Conservation (phyloP, 306 rosid genomes). For the Hippophae rhamnoides region DNA sequence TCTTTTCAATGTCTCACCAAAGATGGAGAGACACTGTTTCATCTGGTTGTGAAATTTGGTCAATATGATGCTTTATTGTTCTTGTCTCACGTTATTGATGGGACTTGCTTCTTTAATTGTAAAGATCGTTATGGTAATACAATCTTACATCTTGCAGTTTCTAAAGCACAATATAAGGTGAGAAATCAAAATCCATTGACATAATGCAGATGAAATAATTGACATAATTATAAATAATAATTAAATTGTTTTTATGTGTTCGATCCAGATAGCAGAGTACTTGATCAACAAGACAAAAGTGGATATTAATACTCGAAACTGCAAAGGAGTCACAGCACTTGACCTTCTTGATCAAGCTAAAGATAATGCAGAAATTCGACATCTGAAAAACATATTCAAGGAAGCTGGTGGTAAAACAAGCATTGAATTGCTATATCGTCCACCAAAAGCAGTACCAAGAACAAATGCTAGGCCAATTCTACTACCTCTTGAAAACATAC, state of each 20-base stretch:
- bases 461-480: neutral
- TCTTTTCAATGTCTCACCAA: conserved; percentile 39
- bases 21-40: conserved; percentile 62
- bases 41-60: conserved; percentile 56
- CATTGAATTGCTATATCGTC: conserved; percentile 21
- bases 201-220: neutral
- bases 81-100: conserved; percentile 37
- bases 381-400: conserved; percentile 23
- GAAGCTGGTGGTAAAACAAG: conserved; percentile 45
- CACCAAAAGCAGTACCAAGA: conserved; percentile 16
- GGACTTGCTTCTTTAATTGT: conserved; percentile 27
- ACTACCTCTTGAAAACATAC: conserved; percentile 1
- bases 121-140: conserved; percentile 49
- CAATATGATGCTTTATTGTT: conserved; percentile 37
- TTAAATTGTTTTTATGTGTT: conserved; percentile 2
- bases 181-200: conserved; percentile 7
- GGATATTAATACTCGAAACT: conserved; percentile 44
- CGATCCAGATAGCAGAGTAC: conserved; percentile 50
- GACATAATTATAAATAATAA: too few species aligned
- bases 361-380: conserved; percentile 30
- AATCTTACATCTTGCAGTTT: conserved; percentile 55
- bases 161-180: conserved; percentile 43
- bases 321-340: conserved; percentile 48
- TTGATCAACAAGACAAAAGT: conserved; percentile 50
- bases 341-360: conserved; percentile 46